Percentiles rank a stretch among this genome's conserved stretches.
Evolutionary conservation across 257 asterid genomes (phyloP).

Genomic region (Scutellaria barbata): DNA sequence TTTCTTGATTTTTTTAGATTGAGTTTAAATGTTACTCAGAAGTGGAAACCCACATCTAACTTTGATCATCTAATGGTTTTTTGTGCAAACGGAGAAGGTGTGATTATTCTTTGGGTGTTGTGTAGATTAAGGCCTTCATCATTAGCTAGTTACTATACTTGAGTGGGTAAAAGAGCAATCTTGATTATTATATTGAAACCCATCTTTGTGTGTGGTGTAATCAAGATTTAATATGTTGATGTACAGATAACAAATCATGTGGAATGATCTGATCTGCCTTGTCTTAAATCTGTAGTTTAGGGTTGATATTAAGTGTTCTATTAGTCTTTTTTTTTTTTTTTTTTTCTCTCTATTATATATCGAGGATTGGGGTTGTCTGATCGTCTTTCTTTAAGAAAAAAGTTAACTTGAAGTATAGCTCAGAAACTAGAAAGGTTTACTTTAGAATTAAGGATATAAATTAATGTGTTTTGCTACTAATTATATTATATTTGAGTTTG

Average conservation of each 20-base stretch:
- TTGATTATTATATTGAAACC: slow-evolving; percentile 18
- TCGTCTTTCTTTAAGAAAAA: no score
- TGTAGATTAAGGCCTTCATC: background rate
- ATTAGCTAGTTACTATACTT: background rate
- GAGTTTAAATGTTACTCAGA: no score
- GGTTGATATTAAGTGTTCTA: background rate
- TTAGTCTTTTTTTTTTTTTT: background rate
- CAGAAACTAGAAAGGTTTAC: background rate
- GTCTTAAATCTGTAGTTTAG: slow-evolving; percentile 25
- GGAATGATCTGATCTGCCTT: slow-evolving; percentile 23
- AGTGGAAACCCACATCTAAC: background rate
- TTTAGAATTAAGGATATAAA: background rate
- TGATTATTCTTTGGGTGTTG: no score
- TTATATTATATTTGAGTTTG: background rate
- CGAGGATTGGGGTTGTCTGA: background rate
- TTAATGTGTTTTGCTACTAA: background rate
- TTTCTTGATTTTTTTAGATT: slow-evolving; percentile 38
- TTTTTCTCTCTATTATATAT: background rate
- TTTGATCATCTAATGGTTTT: background rate
- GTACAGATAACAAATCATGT: slow-evolving; percentile 30
- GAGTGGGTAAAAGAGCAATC: slow-evolving; percentile 6
- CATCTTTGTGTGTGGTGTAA: background rate
- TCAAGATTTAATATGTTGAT: slow-evolving; percentile 13
- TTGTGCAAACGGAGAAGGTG: background rate
- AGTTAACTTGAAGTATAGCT: no score